Percentiles rank a stretch among this genome's conserved stretches.
phyloP scores from a whole-genome alignment of 2,329 filamentous ascomycete species.

The Aspergillus cejpii region DNA sequence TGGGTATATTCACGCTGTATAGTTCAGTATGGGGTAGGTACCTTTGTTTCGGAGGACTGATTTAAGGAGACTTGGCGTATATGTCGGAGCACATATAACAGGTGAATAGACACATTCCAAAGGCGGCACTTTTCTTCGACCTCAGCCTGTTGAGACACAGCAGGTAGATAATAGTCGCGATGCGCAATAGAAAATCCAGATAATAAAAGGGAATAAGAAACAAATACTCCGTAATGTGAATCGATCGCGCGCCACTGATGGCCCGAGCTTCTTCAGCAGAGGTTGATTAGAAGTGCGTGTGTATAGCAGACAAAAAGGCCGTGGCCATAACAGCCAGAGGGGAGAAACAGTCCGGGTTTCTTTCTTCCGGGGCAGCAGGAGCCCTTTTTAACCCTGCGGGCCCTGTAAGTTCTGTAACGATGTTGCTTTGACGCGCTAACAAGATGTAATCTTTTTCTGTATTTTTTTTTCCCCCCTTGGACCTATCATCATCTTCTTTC shows the following conservation, averaged over 20 bases:
- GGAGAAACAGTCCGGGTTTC: slow-evolving; percentile 13
- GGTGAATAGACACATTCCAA: background rate
- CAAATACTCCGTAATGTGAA: too few relatives aligned
- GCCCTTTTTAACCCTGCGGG: slow-evolving; percentile 36
- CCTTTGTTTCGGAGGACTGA: background rate
- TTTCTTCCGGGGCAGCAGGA: slow-evolving; percentile 18
- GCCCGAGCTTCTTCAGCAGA: slow-evolving; percentile 10
- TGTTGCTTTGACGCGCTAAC: slow-evolving; percentile 16
- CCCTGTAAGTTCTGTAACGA: too few relatives aligned
- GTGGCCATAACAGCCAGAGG: slow-evolving; percentile 14
- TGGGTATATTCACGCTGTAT: background rate
- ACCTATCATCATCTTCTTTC: too few relatives aligned
- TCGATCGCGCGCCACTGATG: slow-evolving; percentile 13
- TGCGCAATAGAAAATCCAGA: background rate
- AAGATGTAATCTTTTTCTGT: slow-evolving; percentile 9
- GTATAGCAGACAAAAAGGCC: slow-evolving; percentile 7
- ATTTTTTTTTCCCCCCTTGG: slow-evolving; percentile 4
- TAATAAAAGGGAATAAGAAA: background rate
- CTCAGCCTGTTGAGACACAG: too few relatives aligned
- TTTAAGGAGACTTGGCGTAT: background rate
- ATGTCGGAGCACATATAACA: background rate
- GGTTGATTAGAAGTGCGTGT: slow-evolving; percentile 14
- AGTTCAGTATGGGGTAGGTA: background rate
- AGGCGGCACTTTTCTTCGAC: too few relatives aligned
- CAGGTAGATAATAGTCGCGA: background rate